Percentiles rank a stretch among this genome's conserved stretches.
phyloP scores from a whole-genome alignment of 1,284 basidiomycete species.

The Marasmius sp. region DNA sequence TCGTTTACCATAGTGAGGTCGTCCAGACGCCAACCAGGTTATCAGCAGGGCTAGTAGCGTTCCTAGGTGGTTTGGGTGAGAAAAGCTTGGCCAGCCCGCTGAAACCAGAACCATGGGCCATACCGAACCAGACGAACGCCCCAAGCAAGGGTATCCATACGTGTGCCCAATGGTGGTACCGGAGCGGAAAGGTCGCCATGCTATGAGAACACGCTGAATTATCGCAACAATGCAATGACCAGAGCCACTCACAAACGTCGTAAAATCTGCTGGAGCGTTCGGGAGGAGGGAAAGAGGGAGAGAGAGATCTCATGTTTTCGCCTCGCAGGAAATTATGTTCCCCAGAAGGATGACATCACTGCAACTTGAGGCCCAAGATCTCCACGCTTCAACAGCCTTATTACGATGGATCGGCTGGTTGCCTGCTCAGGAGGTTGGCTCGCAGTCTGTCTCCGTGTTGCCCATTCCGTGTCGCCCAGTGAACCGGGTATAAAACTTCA shows the following conservation, averaged over 20 bases:
- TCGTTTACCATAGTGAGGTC: conserved; percentile 41
- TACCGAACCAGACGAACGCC: conserved; percentile 65
- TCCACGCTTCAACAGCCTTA: no score
- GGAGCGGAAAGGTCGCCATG: conserved; percentile 22
- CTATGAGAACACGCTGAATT: not conserved
- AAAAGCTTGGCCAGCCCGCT: no score
- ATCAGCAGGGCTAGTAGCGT: conserved; percentile 67
- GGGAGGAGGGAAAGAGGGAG: not conserved
- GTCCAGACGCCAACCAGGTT: conserved; percentile 55
- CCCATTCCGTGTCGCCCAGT: no score
- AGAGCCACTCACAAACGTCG: not conserved
- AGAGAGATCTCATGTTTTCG: not conserved
- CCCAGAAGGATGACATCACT: not conserved
- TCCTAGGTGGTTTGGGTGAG: conserved; percentile 26
- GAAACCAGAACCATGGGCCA: conserved; percentile 16
- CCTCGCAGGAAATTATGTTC: not conserved
- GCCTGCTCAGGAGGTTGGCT: no score
- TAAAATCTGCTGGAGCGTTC: not conserved
- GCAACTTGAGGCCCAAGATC: not conserved
- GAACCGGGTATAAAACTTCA: no score
- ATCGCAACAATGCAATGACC: not conserved
- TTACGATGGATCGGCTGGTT: no score
- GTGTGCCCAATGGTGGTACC: conserved; percentile 55
- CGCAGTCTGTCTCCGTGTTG: no score
- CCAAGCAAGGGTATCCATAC: conserved; percentile 62